A percentile compares a stretch with the other conserved stretches of the same genome.
Evolutionary conservation across 2,329 filamentous ascomycete species (phyloP).

Genomic region (Juglanconis sp.): DNA sequence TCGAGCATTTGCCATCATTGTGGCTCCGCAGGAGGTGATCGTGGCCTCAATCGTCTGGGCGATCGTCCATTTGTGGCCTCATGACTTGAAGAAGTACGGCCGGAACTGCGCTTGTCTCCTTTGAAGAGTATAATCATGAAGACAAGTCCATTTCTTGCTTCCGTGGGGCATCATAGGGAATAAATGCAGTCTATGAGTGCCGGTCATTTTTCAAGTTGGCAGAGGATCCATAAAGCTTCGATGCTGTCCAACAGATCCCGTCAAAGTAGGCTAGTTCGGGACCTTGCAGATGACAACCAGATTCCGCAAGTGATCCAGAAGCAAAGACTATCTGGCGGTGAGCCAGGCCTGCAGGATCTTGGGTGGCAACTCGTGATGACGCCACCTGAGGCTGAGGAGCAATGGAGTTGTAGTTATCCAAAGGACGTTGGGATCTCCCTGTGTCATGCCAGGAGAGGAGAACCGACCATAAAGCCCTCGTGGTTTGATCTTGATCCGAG

Average conservation of each 20-base stretch:
- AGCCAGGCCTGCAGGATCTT: neutral
- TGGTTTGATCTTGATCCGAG: neutral
- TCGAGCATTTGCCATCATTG: neutral
- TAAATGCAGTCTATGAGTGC: neutral
- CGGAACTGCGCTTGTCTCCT: neutral
- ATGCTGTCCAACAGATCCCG: neutral
- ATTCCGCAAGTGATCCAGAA: neutral
- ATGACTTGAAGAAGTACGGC: neutral
- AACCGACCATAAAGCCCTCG: neutral
- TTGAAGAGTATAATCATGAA: neutral
- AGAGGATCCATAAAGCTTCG: neutral
- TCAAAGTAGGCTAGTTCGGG: neutral
- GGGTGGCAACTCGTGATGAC: neutral
- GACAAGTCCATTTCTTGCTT: neutral
- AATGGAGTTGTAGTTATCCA: neutral
- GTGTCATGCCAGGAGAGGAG: neutral
- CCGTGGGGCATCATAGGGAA: neutral
- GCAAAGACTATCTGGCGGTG: neutral
- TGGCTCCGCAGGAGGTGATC: neutral
- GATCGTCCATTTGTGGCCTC: neutral
- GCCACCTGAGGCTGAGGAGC: neutral
- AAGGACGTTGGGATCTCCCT: neutral
- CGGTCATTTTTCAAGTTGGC: neutral
- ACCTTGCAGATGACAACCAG: constrained; percentile 6
- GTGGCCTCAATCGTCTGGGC: neutral